Percentiles rank a stretch among this genome's conserved stretches.
Conservation (phyloP, 345 rosid genomes). For the Populus alba region DNA sequence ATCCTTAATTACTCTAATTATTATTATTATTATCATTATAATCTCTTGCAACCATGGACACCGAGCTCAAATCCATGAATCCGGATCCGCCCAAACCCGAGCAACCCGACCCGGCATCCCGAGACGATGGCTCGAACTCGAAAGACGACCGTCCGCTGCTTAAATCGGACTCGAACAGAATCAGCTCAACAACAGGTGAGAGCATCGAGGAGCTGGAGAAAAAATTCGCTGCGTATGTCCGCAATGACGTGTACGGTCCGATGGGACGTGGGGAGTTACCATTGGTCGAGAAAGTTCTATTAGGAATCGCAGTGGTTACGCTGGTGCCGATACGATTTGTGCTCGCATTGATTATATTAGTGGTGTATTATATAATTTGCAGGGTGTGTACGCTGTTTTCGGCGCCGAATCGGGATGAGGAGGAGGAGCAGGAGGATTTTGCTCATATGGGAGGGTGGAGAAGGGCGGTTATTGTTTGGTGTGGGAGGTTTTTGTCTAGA, state of each 20-base stretch:
- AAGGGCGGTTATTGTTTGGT: constrained; percentile 56
- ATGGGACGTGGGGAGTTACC: constrained; percentile 90
- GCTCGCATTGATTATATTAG: constrained; percentile 48
- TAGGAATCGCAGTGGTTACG: constrained; percentile 61
- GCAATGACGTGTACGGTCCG: constrained; percentile 73
- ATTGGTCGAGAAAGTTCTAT: constrained; percentile 51
- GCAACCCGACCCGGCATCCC: constrained; percentile 2
- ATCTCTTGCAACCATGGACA: constrained; percentile 42
- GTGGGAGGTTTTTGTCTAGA: constrained; percentile 71
- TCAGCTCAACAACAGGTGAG: constrained; percentile 13
- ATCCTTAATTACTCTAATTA: neutral
- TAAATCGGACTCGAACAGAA: constrained; percentile 42
- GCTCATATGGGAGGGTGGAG: constrained; percentile 96
- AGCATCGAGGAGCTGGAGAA: constrained; percentile 72
- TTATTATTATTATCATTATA: neutral
- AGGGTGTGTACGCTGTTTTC: constrained; percentile 75
- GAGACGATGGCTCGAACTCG: constrained; percentile 33
- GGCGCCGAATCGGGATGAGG: constrained; percentile 62
- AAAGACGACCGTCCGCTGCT: constrained; percentile 81
- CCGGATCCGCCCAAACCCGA: constrained; percentile 29
- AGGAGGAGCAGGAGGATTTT: constrained; percentile 76
- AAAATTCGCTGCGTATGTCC: constrained; percentile 83
- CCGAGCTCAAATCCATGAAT: constrained; percentile 57
- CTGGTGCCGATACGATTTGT: constrained; percentile 69
- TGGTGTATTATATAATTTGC: constrained; percentile 72